Evolutionary conservation across 192 early-diverging fungal genomes (phyloP), one percentile per base, ranked within the genome.

Genomic region (Podochytrium sp.): DNA sequence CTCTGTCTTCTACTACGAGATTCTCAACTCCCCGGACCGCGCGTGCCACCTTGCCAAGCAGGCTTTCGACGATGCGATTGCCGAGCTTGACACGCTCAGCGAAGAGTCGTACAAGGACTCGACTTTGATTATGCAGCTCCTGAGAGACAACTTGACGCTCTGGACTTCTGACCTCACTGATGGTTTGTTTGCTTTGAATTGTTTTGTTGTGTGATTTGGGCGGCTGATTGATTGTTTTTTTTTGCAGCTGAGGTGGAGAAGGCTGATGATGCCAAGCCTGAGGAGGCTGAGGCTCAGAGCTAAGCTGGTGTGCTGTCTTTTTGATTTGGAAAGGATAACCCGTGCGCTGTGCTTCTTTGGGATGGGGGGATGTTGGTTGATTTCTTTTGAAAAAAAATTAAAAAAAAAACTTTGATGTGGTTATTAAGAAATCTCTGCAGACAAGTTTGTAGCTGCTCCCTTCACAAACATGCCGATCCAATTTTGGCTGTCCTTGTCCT

Each of bases 21-120:
- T 98, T 78, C 85, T 93, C 82, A 97, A 97, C 91, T 95, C 94
- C 42, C 97, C 97, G 74, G 95, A 96, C 84, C 90, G 92, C 77
- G 97, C 95, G 71, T 97, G 97, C 90, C 91, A 96, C 75, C 88
- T 97, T 41, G 96, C 96, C 83, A 96, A 97, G 85, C 91, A 93
- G 78, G 95, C 97, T 32, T 99, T 99, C 77, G 97, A 99, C 83
- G 97, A 97, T 76, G 97, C 97, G 58, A 99, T 99, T 83, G 95
- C 97, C 43, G 97, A 98, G 86, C 88, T 99, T 65, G 97, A 99
- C 89, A 96, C 93, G 71, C 90, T 99, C 63, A 94, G 90, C 82
- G 97, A 99, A 85, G 97, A 98, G 85, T 95, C 93, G 65, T 99
- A 99, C 93, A 99, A 98, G 90, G 96, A 98, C 83, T 95, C 94